Conservation (phyloP, 129 eudicot genomes). For the Lactuca saligna region DNA sequence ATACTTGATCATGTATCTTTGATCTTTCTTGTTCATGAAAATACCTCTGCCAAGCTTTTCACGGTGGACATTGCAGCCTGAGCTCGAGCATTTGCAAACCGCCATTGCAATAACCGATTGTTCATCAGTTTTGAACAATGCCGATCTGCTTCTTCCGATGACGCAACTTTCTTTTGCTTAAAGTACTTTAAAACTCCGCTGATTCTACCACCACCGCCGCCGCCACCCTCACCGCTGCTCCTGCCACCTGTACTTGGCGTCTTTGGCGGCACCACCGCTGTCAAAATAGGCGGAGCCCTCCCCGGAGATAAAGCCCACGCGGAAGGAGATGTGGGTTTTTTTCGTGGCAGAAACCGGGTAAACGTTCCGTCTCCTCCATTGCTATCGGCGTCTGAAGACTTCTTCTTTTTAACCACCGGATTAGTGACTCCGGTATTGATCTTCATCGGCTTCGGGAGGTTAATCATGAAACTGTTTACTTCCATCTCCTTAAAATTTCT, state of each 20-base stretch:
- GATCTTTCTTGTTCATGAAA: not conserved
- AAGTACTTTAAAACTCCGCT: slow-evolving; percentile 70
- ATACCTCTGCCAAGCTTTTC: slow-evolving; percentile 58
- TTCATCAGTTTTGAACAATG: slow-evolving; percentile 37
- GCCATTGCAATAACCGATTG: slow-evolving; percentile 77
- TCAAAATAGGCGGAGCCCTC: slow-evolving; percentile 33
- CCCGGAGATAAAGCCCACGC: slow-evolving; percentile 81
- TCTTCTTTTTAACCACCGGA: slow-evolving; percentile 24
- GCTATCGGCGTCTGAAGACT: not conserved
- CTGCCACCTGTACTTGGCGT: slow-evolving; percentile 38
- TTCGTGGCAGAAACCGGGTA: slow-evolving; percentile 30
- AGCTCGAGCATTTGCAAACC: slow-evolving; percentile 79
- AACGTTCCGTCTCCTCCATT: slow-evolving; percentile 6
- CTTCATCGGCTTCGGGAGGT: slow-evolving; percentile 12
- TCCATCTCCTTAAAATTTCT: slow-evolving; percentile 18
- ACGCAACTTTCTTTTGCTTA: slow-evolving; percentile 50
- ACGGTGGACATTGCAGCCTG: slow-evolving; percentile 38
- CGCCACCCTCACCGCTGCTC: slow-evolving; percentile 21
- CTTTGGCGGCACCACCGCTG: slow-evolving; percentile 41
- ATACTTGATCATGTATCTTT: not conserved
- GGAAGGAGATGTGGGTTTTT: slow-evolving; percentile 58
- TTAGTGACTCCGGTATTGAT: slow-evolving; percentile 20
- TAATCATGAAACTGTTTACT: not conserved
- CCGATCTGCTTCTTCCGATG: slow-evolving; percentile 41
- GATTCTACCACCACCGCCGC: slow-evolving; percentile 39